Evolutionary conservation across 1,284 basidiomycete species (phyloP), one percentile per base, ranked within the genome.

Genomic region (Singerocomus inundabilis): DNA sequence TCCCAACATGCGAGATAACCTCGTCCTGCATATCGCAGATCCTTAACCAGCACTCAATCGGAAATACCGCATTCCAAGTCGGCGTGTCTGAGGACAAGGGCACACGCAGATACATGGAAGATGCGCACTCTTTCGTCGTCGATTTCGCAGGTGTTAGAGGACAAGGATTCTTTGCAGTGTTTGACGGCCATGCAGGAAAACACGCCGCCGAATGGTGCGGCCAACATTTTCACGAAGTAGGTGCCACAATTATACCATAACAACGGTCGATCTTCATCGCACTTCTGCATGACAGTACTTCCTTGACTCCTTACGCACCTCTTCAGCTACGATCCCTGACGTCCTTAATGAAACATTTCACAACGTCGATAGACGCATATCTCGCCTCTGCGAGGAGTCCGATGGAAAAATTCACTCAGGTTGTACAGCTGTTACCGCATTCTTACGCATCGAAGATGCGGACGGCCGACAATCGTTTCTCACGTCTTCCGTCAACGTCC

Each of bases 201-300:
- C 92, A 98, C 64, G 93, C 96, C 18, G 97, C 97, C 18, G 97
- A 99, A 68, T 99, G 95, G 95, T 99, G 97, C 70, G 95, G 96
- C 24, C 79, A 84, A 60, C 87, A 99, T 70, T 98, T 99, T 71
- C 94, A 98, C 67, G 82, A 94, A 74, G 92, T 92, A 64, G 26
- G 41, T 48, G 18, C 31, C 29, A 25, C 40, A 16, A 16, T 29
- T 7, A 3, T 31, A 18, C 18, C 3, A 4, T 13, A 13, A 28
- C 12, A n/a, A 24, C 29, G 32, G 18, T 48, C 28, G 52, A 32
- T 49, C 43, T 48, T 51, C 43, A 48, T 50, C 45, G 37, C 38
- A 15, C 40, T 25, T 37, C 16, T 52, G 46, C 36, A 16, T 55
- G 12, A 16, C 52, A 86, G 85, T 77, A 76, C 57, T 72, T 88